Evolutionary conservation across 306 rosid genomes (phyloP), one percentile per base, ranked within the genome.

Genomic region (Prunus campanulata): DNA sequence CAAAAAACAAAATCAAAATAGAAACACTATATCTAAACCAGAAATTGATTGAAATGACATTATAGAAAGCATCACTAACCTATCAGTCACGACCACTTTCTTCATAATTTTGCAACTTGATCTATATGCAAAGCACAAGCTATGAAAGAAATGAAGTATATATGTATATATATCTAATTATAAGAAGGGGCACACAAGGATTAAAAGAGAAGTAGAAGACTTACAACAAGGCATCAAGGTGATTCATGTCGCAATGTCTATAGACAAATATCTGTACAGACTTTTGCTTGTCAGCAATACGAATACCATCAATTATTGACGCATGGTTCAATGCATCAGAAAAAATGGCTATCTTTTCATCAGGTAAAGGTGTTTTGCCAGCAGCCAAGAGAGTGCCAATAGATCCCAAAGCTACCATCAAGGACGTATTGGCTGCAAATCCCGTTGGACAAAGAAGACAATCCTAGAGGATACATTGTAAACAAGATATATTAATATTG

Each of bases 391-490:
- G 96, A 55, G 96, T 77, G 79, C 91, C 88, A 64, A 95, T 74
- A 70, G 88, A 90, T 83, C 97, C 98, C 56, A 95, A 71, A 27
- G 95, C 88, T 32, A 90, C 93, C 96, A 95, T 90, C 86, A 90
- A 11, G 13, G 98, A 97, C 97, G 90, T 92, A 88, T 95, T 95
- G 83, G 98, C 98, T 52, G 98, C 87, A 90, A 92, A 95, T 71
- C 98, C 98, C 75, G 98, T 90, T 73, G 97, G 97, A 87, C 97
- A 92, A 84, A 95, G 98, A 81, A 95, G 97, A 85, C 98, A 95
- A 87, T 95, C 98, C 98, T 95, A 87, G 88, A 66, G 85, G 81
- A 91, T 78, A 76, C 84, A 81, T 76, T 81, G 79, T 69, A 90
- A 85, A 80, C 77, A 77, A 68, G 74, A 79, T 32, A 32, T 39